Evolutionary conservation across 2,329 filamentous ascomycete species (phyloP).

Genomic region (Coniochaeta sp.): DNA sequence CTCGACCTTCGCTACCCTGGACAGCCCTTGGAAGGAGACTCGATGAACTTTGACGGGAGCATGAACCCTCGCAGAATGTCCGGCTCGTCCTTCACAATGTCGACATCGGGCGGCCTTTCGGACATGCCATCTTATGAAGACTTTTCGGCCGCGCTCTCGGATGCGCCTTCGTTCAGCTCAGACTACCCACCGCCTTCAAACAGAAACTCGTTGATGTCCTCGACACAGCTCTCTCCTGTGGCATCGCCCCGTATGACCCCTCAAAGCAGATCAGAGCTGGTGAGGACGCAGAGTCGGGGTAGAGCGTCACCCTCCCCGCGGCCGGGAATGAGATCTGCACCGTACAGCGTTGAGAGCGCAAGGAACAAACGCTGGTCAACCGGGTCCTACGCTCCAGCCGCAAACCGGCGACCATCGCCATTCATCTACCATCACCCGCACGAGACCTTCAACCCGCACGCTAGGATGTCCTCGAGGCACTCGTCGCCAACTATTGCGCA

Average conservation of each 20-base stretch:
- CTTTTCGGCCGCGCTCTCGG: slow-evolving; percentile 57
- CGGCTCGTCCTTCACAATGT: slow-evolving; percentile 67
- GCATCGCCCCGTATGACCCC: slow-evolving; percentile 61
- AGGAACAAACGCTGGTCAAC: slow-evolving; percentile 74
- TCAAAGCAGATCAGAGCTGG: slow-evolving; percentile 53
- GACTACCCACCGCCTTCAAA: slow-evolving; percentile 62
- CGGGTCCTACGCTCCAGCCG: slow-evolving; percentile 57
- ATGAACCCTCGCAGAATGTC: slow-evolving; percentile 57
- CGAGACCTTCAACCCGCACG: slow-evolving; percentile 50
- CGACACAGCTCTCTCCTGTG: slow-evolving; percentile 65
- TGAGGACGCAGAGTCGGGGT: slow-evolving; percentile 58
- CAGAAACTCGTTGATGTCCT: slow-evolving; percentile 62
- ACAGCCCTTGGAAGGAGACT: slow-evolving; percentile 40
- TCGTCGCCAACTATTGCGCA: slow-evolving; percentile 41
- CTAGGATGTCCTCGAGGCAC: slow-evolving; percentile 47
- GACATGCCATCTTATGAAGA: slow-evolving; percentile 68
- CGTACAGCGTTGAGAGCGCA: slow-evolving; percentile 60
- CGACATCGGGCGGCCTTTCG: slow-evolving; percentile 56
- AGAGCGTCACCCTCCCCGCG: slow-evolving; percentile 66
- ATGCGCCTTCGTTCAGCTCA: slow-evolving; percentile 58
- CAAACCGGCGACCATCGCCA: slow-evolving; percentile 48
- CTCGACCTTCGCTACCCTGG: slow-evolving; percentile 50
- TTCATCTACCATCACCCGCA: slow-evolving; percentile 56
- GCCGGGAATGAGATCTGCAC: slow-evolving; percentile 59
- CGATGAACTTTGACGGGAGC: slow-evolving; percentile 42